Evolutionary conservation across 208 protist genomes (phyloP).

Genomic region (Leishmania aethiopica): DNA sequence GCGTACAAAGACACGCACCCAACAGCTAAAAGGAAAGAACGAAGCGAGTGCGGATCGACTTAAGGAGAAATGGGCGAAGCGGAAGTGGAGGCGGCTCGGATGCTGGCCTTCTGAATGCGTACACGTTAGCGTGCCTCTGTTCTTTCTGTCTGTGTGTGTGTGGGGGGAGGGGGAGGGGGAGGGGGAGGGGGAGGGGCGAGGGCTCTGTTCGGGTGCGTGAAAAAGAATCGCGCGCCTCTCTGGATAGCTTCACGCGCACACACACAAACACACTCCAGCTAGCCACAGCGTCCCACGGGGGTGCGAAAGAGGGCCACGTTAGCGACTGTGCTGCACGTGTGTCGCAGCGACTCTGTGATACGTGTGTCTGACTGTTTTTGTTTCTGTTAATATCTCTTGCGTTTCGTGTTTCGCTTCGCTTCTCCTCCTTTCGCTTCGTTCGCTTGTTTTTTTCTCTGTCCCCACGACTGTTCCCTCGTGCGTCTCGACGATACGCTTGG

Average conservation of each 20-base stretch:
- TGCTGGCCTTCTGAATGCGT: neutral
- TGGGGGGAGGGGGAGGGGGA: too few species aligned
- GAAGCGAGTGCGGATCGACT: neutral
- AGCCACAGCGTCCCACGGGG: neutral
- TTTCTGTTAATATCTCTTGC: neutral
- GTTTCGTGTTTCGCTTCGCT: neutral
- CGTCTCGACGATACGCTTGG: neutral
- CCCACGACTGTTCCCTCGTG: neutral
- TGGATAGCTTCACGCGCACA: neutral
- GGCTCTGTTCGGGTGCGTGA: neutral
- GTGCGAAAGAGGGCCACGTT: neutral
- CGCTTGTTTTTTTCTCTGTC: neutral
- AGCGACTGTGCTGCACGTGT: neutral
- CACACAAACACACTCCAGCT: neutral
- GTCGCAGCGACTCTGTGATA: neutral
- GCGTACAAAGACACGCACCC: neutral
- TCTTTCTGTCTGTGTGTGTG: neutral
- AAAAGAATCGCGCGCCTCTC: neutral
- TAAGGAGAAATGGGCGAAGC: neutral
- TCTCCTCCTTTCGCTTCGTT: neutral
- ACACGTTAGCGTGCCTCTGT: neutral
- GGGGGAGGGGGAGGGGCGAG: too few species aligned
- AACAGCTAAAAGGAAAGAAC: neutral
- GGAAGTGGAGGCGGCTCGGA: neutral
- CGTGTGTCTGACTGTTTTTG: neutral